Evolutionary conservation across 1,284 basidiomycete genomes (phyloP).

Genomic region (Austroboletus niveus): DNA sequence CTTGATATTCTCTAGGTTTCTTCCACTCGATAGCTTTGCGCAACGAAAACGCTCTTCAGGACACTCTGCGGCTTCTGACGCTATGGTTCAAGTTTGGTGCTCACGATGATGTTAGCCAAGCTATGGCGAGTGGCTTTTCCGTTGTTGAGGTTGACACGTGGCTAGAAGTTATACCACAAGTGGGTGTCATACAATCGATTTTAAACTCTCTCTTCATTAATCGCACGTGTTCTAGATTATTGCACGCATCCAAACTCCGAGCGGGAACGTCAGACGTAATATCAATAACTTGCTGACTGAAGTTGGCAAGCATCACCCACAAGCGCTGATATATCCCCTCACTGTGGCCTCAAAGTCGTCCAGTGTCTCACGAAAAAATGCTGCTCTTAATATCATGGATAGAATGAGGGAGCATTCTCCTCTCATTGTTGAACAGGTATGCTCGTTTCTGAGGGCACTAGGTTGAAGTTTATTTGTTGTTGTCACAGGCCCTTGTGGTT

Average conservation of each 20-base stretch:
- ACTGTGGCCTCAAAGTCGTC: conserved; percentile 98
- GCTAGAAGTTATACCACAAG: conserved; percentile 98
- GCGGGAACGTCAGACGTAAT: conserved; percentile 81
- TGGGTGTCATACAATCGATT: conserved; percentile 31
- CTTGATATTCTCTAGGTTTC: conserved; percentile 59
- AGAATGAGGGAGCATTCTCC: conserved; percentile 93
- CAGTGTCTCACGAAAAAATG: conserved; percentile 78
- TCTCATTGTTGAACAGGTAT: conserved; percentile 84
- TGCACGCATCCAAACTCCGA: conserved; percentile 96
- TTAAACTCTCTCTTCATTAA: background rate
- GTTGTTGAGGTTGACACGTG: conserved; percentile 96
- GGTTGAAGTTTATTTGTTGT: conserved; percentile 2
- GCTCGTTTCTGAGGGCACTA: background rate
- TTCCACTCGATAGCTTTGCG: conserved; percentile 93
- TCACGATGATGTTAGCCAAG: conserved; percentile 87
- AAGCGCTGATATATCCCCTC: conserved; percentile 97
- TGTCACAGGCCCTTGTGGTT: conserved; percentile 78
- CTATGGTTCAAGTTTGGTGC: conserved; percentile 99
- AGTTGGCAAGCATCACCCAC: conserved; percentile 95
- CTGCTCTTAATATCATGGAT: conserved; percentile 88
- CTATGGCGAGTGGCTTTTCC: conserved; percentile 87
- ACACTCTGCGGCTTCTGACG: conserved; percentile 90
- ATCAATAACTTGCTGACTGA: conserved; percentile 91
- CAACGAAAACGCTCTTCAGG: conserved; percentile 92
- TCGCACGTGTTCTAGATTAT: conserved; percentile 69